phyloP scores from a whole-genome alignment of 1,284 basidiomycete genomes.

The Moesziomyces globuligerus region DNA sequence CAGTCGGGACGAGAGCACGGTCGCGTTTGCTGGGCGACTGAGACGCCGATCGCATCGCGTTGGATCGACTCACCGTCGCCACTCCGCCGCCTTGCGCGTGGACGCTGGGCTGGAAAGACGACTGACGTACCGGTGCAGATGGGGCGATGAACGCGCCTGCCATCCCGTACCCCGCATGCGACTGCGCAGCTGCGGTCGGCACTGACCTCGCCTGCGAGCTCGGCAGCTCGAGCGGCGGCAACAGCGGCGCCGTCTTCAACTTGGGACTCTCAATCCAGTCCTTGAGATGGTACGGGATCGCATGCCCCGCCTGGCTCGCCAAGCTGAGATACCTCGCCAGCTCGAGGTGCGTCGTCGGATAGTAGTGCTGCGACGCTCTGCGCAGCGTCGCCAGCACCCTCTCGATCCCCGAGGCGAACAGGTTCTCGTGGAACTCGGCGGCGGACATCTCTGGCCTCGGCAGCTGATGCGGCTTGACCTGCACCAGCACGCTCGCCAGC shows the following conservation, averaged over 20 bases:
- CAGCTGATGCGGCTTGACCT: constrained; percentile 20
- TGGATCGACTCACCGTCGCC: constrained; percentile 6
- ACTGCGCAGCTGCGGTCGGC: not conserved
- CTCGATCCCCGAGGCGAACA: constrained; percentile 55
- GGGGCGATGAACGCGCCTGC: constrained; percentile 24
- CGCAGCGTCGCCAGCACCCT: constrained; percentile 47
- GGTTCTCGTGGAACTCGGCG: constrained; percentile 37
- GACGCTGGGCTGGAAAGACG: constrained; percentile 7
- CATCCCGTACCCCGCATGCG: constrained; percentile 13
- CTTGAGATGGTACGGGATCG: constrained; percentile 31
- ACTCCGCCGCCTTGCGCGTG: not conserved
- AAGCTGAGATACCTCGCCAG: constrained; percentile 47
- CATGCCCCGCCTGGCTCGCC: constrained; percentile 15
- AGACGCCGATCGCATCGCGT: constrained; percentile 13
- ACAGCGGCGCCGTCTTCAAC: constrained; percentile 8
- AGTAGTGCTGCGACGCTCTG: constrained; percentile 54
- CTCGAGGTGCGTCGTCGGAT: constrained; percentile 59
- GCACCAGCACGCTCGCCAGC: constrained; percentile 30
- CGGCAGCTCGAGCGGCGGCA: constrained; percentile 27
- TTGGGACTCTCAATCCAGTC: constrained; percentile 36
- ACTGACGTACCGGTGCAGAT: constrained; percentile 6
- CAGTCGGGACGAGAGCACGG: not conserved
- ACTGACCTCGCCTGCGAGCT: constrained; percentile 1
- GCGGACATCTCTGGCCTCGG: constrained; percentile 32
- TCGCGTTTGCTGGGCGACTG: constrained; percentile 12